Conservation (phyloP, 495 filamentous ascomycete species). For the Penicillium turbatum region DNA sequence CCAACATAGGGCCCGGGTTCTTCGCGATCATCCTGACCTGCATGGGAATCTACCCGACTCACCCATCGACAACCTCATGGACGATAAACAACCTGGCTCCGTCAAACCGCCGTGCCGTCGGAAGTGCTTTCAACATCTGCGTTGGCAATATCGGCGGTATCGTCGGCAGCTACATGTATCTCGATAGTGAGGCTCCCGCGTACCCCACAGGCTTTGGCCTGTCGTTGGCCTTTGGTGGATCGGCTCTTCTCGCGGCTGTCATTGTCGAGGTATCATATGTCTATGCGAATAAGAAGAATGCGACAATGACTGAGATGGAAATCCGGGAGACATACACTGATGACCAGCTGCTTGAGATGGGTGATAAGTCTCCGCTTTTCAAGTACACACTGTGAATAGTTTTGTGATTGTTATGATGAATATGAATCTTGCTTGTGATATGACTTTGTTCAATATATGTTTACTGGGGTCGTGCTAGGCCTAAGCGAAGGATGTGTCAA, state of each 20-base stretch:
- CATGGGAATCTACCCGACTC: slow-evolving; percentile 38
- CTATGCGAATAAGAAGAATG: slow-evolving; percentile 24
- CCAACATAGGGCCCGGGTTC: slow-evolving; percentile 29
- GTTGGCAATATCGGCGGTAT: slow-evolving; percentile 36
- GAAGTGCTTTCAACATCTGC: slow-evolving; percentile 34
- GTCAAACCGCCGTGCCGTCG: slow-evolving; percentile 32
- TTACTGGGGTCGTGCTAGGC: too few relatives aligned
- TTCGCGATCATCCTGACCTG: slow-evolving; percentile 35
- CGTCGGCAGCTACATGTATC: slow-evolving; percentile 35
- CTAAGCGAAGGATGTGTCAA: too few relatives aligned
- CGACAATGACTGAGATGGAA: slow-evolving; percentile 25
- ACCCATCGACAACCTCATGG: slow-evolving; percentile 36
- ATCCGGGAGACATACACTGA: slow-evolving; percentile 30
- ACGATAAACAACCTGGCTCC: slow-evolving; percentile 36
- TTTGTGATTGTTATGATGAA: background rate
- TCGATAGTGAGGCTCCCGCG: slow-evolving; percentile 25
- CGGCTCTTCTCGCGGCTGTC: slow-evolving; percentile 19
- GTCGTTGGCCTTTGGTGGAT: slow-evolving; percentile 23
- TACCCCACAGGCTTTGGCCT: slow-evolving; percentile 35
- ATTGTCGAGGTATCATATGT: slow-evolving; percentile 19
- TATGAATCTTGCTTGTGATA: background rate
- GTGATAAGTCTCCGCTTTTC: slow-evolving; percentile 41
- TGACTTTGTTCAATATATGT: too few relatives aligned
- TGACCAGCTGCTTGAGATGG: slow-evolving; percentile 39
- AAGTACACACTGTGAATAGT: slow-evolving; percentile 27